These are phyloP conservation scores for Pichia sp. DNA, from an alignment of 1,139 yeast species.

Conservation along the genomic window DNA sequence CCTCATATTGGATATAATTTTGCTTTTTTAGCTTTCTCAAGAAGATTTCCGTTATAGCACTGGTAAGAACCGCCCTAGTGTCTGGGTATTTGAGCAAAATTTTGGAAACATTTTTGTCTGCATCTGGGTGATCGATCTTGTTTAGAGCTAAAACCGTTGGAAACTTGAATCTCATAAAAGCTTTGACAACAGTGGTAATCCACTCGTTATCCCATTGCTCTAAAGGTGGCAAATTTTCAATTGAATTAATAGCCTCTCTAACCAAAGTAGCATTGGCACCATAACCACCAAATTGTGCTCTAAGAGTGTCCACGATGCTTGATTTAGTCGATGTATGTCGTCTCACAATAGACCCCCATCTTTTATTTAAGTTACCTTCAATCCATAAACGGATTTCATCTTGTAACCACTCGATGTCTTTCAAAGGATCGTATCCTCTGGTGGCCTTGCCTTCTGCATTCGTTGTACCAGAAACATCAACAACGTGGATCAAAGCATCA, in stretches of 20 bases:
- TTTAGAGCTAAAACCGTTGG: conserved; percentile 91
- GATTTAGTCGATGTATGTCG: conserved; percentile 60
- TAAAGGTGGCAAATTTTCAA: conserved; percentile 67
- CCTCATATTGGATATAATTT: conserved; percentile 76
- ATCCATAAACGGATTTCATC: conserved; percentile 94
- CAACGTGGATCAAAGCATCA: conserved; percentile 93
- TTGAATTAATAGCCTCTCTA: conserved; percentile 63
- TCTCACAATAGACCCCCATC: conserved; percentile 90
- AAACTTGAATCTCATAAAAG: conserved; percentile 82
- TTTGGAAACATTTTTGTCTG: conserved; percentile 93
- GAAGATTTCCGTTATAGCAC: conserved; percentile 89
- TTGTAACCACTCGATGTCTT: conserved; percentile 93
- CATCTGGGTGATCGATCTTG: conserved; percentile 96
- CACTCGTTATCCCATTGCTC: conserved; percentile 82
- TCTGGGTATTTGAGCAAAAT: conserved; percentile 79
- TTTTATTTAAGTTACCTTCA: conserved; percentile 79
- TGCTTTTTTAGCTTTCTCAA: conserved; percentile 78
- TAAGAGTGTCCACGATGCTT: conserved; percentile 73
- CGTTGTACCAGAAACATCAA: conserved; percentile 94
- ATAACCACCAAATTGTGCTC: conserved; percentile 92
- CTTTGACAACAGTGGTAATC: conserved; percentile 70
- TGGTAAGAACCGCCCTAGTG: conserved; percentile 74
- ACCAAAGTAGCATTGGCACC: conserved; percentile 79
- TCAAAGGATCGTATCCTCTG: conserved; percentile 87
- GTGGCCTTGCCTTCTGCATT: conserved; percentile 94